Evolutionary conservation across 495 filamentous ascomycete species (phyloP).

Genomic region (Penicillium simplicissimum): DNA sequence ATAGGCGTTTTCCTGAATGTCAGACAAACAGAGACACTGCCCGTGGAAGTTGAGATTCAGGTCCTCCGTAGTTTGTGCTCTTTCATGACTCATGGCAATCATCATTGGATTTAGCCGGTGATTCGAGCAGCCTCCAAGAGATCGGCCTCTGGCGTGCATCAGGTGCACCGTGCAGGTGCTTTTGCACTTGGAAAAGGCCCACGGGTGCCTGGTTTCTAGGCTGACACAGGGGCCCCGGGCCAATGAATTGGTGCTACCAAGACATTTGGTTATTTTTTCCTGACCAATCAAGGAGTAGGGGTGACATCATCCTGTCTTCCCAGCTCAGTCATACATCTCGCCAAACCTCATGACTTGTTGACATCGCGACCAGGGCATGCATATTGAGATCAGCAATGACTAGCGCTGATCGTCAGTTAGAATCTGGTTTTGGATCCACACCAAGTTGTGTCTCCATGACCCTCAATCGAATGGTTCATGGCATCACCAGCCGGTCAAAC

Average conservation of each 20-base stretch:
- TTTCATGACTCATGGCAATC: background rate
- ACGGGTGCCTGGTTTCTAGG: no score
- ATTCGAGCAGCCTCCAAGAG: background rate
- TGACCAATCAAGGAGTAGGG: background rate
- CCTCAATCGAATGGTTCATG: background rate
- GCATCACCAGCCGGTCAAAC: no score
- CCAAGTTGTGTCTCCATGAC: background rate
- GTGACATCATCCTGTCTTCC: slow-evolving; percentile 2
- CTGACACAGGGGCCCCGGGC: no score
- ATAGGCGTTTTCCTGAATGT: no score
- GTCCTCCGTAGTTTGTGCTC: no score
- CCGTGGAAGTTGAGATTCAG: no score
- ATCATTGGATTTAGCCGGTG: background rate
- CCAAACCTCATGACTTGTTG: no score
- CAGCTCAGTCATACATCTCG: background rate
- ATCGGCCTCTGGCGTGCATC: background rate
- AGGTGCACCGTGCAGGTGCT: background rate
- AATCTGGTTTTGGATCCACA: background rate
- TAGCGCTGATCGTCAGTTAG: background rate
- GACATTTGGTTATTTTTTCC: slow-evolving; percentile 9
- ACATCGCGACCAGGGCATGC: background rate
- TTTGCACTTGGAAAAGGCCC: background rate
- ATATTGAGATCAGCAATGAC: background rate
- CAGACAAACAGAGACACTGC: no score
- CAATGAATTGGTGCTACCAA: background rate